Base-by-base conservation (phyloP, 345 rosid species). In the Eucalyptus victrix region DNA sequence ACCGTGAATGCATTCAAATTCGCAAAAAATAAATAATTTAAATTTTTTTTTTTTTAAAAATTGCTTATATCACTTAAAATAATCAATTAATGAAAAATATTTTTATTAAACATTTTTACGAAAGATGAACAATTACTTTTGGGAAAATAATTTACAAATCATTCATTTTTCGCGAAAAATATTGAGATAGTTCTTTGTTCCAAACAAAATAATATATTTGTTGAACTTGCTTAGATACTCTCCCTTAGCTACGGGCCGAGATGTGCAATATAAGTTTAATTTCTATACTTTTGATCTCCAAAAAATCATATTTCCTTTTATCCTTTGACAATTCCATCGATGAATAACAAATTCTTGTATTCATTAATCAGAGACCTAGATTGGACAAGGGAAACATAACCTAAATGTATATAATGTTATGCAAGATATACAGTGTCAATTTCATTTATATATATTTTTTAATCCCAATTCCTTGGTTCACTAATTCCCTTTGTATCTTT, bases 171-270 rank as follows among this genome's bases (percentile, higher is more conserved):
- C 3, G 1, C 0, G 0, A 69, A 69, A 32, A 69, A 3, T 34
- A 19, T 18, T 2, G 0, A 0, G 0, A 28, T 2, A 62, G 17
- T 62, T 62, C 32, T 62, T 62, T 4, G n/a, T 30, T 62, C 69
- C 32, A 62, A 60, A 30, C 34, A 28, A 62, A 62, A 62, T 30
- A 32, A 32, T 67, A 32, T 67, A 67, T 17, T 34, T 17, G 80
- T 69, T 69, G 80, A 69, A 34, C 80, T 34, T 69, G 26, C 6
- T 1, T 69, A 18, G 44, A 34, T 18, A 2, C 24, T 69, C 44
- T 69, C 44, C 44, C 80, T 17, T 69, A 69, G 12, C 42, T 34
- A 4, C 6, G 0, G 40, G 42, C 40, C 2, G 0, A 32, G 42
- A 67, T 32, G 80, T 67, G 42, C 80, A 67, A 32, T 67, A 32